Evolutionary conservation across 805 yeast species (phyloP).

Genomic region (Lipomyces mesembrius): DNA sequence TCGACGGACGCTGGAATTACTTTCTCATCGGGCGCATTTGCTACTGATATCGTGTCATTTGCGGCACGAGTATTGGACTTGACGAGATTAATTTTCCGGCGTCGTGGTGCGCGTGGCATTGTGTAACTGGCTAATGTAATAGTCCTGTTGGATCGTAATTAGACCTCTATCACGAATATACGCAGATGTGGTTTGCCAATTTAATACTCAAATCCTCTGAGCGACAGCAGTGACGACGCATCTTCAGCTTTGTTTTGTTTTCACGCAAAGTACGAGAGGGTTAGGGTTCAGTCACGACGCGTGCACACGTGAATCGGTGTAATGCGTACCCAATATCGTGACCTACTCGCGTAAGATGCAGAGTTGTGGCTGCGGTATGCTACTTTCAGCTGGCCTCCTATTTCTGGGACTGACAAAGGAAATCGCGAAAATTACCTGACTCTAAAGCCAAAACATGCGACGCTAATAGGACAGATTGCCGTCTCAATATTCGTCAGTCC

Average conservation of each 20-base stretch:
- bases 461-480: too few relatives aligned
- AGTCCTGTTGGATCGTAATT: not conserved
- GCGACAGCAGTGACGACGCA: not conserved
- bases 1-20: not conserved
- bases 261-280: not conserved
- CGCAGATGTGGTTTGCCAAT: not conserved
- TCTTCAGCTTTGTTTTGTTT: constrained; percentile 7
- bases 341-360: too few relatives aligned
- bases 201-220: not conserved
- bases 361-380: too few relatives aligned
- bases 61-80: not conserved
- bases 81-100: constrained; percentile 17
- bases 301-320: constrained; percentile 14
- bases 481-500: too few relatives aligned
- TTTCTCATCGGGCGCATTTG: not conserved
- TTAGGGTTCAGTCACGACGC: constrained; percentile 5
- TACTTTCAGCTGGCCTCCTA: too few relatives aligned
- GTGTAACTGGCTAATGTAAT: not conserved
- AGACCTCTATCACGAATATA: not conserved
- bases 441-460: too few relatives aligned
- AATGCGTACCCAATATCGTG: not conserved
- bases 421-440: too few relatives aligned
- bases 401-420: too few relatives aligned
- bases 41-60: not conserved
- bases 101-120: constrained; percentile 30